Conservation (phyloP, 768 basidiomycete genomes). For the Tremella fuciformis region DNA sequence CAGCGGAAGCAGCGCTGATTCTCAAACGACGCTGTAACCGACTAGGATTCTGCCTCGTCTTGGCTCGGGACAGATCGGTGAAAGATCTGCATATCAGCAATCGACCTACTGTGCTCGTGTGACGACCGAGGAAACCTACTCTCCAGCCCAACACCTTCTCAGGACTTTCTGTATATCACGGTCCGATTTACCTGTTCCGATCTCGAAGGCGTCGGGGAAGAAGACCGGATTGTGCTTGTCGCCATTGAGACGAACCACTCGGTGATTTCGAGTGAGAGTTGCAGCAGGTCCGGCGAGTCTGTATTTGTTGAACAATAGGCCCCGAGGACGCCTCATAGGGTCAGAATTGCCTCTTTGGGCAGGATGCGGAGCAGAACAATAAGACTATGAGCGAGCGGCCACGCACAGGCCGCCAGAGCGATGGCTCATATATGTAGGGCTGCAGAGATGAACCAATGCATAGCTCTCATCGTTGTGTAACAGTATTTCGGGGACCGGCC, state of each 20-base stretch:
- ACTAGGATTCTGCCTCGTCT: not conserved
- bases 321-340: too few relatives aligned
- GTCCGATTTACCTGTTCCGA: slow-evolving; percentile 19
- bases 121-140: slow-evolving; percentile 23
- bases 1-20: not conserved
- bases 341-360: too few relatives aligned
- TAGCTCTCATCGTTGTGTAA: too few relatives aligned
- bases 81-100: not conserved
- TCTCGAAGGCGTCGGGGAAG: slow-evolving; percentile 14
- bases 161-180: slow-evolving; percentile 30
- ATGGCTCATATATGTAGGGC: too few relatives aligned
- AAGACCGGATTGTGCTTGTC: slow-evolving; percentile 30
- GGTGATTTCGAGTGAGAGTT: slow-evolving; percentile 18
- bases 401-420: too few relatives aligned
- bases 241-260: slow-evolving; percentile 28
- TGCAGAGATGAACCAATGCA: too few relatives aligned
- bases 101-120: too few relatives aligned
- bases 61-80: not conserved
- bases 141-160: slow-evolving; percentile 40
- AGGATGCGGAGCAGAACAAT: too few relatives aligned
- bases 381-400: too few relatives aligned
- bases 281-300: not conserved
- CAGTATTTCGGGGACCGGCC: too few relatives aligned
- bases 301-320: not conserved
- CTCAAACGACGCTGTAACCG: not conserved